Conservation (phyloP, 1,139 yeast species). For the Blastobotrys elegans region DNA sequence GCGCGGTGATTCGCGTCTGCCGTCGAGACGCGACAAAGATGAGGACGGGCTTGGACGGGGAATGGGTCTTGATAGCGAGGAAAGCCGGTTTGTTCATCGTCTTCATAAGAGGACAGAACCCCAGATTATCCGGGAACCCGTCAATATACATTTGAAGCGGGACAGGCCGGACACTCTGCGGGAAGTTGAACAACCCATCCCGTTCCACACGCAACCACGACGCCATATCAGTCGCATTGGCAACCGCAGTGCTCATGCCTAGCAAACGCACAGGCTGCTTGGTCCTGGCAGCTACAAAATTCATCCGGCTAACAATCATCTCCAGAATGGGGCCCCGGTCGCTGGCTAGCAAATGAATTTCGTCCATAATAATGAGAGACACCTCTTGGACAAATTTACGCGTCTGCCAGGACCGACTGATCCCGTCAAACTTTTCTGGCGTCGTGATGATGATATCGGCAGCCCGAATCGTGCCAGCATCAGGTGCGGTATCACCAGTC, state of each 20-base stretch:
- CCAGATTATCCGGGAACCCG: slow-evolving; percentile 92
- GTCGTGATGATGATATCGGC: slow-evolving; percentile 95
- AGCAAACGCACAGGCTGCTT: slow-evolving; percentile 70
- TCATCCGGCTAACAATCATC: slow-evolving; percentile 98
- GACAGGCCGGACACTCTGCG: slow-evolving; percentile 94
- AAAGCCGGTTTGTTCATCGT: slow-evolving; percentile 98
- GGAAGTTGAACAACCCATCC: slow-evolving; percentile 81
- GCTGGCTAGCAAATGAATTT: slow-evolving; percentile 92
- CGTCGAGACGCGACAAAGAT: slow-evolving; percentile 96
- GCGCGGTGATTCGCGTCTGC: slow-evolving; percentile 91
- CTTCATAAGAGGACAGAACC: slow-evolving; percentile 94
- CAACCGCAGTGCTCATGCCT: slow-evolving; percentile 97
- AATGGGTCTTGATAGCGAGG: slow-evolving; percentile 92
- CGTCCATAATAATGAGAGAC: slow-evolving; percentile 94
- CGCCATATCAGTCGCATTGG: slow-evolving; percentile 97
- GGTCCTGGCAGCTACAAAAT: slow-evolving; percentile 75
- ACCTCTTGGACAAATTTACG: slow-evolving; percentile 88
- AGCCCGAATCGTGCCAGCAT: slow-evolving; percentile 73
- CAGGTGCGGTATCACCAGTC: slow-evolving; percentile 96
- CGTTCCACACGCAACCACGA: slow-evolving; percentile 92
- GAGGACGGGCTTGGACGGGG: slow-evolving; percentile 87
- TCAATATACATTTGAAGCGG: slow-evolving; percentile 97
- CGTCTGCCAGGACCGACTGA: slow-evolving; percentile 96
- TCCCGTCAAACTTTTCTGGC: slow-evolving; percentile 98
- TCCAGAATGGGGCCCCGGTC: slow-evolving; percentile 98